Evolutionary conservation across 2,329 filamentous ascomycete genomes (phyloP).

Genomic region (Cercospora janseana): DNA sequence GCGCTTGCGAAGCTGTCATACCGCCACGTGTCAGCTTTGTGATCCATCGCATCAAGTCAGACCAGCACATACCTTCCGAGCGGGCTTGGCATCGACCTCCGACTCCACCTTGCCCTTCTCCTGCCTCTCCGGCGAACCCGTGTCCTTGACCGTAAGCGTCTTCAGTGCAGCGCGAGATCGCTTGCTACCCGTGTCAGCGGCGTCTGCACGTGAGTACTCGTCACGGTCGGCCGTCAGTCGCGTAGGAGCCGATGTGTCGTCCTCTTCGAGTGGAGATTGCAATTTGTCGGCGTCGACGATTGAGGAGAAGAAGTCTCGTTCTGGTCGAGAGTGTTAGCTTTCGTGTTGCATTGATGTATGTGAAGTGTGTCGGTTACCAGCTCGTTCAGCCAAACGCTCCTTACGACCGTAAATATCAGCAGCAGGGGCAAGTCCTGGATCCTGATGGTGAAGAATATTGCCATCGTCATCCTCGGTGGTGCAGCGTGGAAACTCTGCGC

Average conservation of each 20-base stretch:
- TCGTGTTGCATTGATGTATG: not conserved
- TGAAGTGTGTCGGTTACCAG: too few relatives aligned
- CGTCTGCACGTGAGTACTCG: too few relatives aligned
- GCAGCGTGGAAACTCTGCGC: constrained; percentile 34
- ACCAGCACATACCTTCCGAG: constrained; percentile 29
- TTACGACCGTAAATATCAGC: constrained; percentile 30
- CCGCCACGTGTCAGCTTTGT: not conserved
- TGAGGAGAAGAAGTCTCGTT: constrained; percentile 33
- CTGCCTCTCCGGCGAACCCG: constrained; percentile 30
- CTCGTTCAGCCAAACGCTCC: constrained; percentile 26
- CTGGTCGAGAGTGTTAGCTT: constrained; percentile 18
- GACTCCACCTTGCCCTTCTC: constrained; percentile 16
- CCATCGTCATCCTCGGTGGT: constrained; percentile 32
- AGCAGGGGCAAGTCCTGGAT: constrained; percentile 17
- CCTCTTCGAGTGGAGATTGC: not conserved
- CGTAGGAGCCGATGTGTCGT: too few relatives aligned
- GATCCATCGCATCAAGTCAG: too few relatives aligned
- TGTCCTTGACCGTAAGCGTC: constrained; percentile 24
- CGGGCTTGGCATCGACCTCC: constrained; percentile 15
- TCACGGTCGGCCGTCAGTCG: too few relatives aligned
- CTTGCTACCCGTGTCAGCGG: constrained; percentile 28
- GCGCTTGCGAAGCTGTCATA: constrained; percentile 22
- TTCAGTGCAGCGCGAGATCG: constrained; percentile 31
- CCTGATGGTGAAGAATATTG: constrained; percentile 26
- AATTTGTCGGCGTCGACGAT: constrained; percentile 21